Evolutionary conservation across 2,329 filamentous ascomycete genomes (phyloP).

Genomic region (Penicillium nordicum): DNA sequence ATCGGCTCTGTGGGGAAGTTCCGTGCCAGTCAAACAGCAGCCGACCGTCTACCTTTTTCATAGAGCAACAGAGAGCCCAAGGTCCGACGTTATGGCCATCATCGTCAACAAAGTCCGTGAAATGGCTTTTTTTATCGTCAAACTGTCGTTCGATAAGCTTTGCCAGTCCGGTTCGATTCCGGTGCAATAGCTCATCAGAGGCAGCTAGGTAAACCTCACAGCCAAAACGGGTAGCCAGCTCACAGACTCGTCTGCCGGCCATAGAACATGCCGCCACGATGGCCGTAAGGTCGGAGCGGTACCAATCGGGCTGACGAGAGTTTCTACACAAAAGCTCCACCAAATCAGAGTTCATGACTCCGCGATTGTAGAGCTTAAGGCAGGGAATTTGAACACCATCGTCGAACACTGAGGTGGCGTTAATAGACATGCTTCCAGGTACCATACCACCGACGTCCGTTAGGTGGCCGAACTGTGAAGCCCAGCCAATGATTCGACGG

Average conservation of each 20-base stretch:
- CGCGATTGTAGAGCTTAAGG: slow-evolving; percentile 47
- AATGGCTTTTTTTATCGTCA: slow-evolving; percentile 40
- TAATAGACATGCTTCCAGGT: slow-evolving; percentile 51
- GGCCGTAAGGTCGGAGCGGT: slow-evolving; percentile 47
- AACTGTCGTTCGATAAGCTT: slow-evolving; percentile 49
- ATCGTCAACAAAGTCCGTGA: slow-evolving; percentile 52
- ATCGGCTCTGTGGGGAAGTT: slow-evolving; percentile 47
- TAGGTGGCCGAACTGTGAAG: slow-evolving; percentile 51
- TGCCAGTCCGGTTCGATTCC: slow-evolving; percentile 45
- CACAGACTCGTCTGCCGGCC: slow-evolving; percentile 44
- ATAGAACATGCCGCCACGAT: slow-evolving; percentile 48
- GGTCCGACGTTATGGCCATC: slow-evolving; percentile 47
- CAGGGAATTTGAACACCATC: slow-evolving; percentile 51
- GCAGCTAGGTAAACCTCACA: slow-evolving; percentile 46
- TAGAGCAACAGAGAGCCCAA: slow-evolving; percentile 48
- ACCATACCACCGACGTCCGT: slow-evolving; percentile 49
- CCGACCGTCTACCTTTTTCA: slow-evolving; percentile 43
- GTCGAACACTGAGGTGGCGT: slow-evolving; percentile 48
- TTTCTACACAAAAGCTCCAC: slow-evolving; percentile 49
- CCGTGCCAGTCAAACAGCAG: slow-evolving; percentile 50
- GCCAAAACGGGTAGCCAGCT: slow-evolving; percentile 47
- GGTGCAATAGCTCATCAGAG: slow-evolving; percentile 40
- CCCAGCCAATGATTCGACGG: slow-evolving; percentile 47
- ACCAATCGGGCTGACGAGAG: slow-evolving; percentile 50
- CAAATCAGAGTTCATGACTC: slow-evolving; percentile 44